These are phyloP conservation scores for Monosporascus sp. DNA, from an alignment of 2,329 filamentous ascomycete species.

Conservation along the genomic window DNA sequence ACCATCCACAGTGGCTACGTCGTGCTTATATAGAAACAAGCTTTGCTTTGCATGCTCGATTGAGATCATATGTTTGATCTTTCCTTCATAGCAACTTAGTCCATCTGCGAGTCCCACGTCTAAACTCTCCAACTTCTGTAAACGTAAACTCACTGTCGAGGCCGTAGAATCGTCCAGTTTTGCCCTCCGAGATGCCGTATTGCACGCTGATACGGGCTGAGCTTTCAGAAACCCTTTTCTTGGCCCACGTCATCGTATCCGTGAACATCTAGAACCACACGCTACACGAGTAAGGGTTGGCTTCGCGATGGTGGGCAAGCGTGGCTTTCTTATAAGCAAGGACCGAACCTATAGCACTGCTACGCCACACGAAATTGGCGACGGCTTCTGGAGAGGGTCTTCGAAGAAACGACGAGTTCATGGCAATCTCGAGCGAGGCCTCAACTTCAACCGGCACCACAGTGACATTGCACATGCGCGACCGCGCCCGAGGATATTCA, in stretches of 20 bases:
- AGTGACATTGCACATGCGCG: not conserved
- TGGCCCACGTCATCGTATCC: not conserved
- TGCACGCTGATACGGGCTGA: no score
- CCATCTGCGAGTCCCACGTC: no score
- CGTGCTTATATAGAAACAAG: no score
- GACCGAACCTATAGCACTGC: not conserved
- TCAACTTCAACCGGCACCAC: not conserved
- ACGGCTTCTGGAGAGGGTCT: not conserved
- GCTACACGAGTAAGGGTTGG: not conserved
- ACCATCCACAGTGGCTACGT: no score
- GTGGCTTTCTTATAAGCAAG: not conserved
- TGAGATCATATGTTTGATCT: no score
- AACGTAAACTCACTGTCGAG: no score
- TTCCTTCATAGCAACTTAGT: no score
- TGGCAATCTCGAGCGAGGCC: constrained; percentile 4
- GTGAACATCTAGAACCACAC: not conserved
- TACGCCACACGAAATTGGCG: not conserved
- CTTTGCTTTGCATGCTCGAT: no score
- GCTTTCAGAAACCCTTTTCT: not conserved
- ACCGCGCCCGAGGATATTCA: constrained; percentile 3
- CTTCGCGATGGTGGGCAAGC: constrained; percentile 7
- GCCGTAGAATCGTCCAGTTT: no score
- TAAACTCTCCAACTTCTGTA: no score
- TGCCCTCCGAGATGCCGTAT: no score
- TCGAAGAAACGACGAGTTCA: not conserved